Percentiles rank a stretch among this genome's conserved stretches.
Evolutionary conservation across 257 asterid genomes (phyloP).

Genomic region (Nicotiana tomentosiformis): DNA sequence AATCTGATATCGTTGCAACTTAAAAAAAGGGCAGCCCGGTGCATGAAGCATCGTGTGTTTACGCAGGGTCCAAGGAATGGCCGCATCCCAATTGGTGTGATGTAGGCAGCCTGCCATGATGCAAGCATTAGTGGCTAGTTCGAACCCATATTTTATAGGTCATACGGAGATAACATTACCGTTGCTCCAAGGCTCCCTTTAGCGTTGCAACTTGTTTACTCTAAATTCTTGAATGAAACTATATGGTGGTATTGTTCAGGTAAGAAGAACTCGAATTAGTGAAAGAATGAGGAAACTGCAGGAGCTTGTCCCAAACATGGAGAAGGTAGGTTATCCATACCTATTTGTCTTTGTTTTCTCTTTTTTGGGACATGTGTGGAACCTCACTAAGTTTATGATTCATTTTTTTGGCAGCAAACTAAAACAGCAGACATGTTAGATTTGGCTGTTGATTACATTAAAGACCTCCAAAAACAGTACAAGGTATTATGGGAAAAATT

Average conservation of each 20-base stretch:
- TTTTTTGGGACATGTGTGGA: not conserved
- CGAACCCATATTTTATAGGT: no score
- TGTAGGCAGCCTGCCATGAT: no score
- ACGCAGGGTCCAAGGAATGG: no score
- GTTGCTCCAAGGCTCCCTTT: no score
- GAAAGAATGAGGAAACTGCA: slow-evolving; percentile 88
- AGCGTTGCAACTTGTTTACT: no score
- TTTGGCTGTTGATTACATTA: slow-evolving; percentile 81
- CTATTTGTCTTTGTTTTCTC: not conserved
- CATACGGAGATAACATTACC: no score
- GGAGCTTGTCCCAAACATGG: slow-evolving; percentile 93
- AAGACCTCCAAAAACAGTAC: slow-evolving; percentile 68
- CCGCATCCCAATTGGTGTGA: no score
- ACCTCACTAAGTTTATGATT: not conserved
- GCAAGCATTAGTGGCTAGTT: no score
- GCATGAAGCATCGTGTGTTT: no score
- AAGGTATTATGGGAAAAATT: slow-evolving; percentile 30
- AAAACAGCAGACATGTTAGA: slow-evolving; percentile 89
- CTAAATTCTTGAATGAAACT: no score
- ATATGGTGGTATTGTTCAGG: slow-evolving; percentile 27
- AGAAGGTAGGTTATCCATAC: slow-evolving; percentile 38
- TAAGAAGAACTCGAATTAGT: slow-evolving; percentile 74
- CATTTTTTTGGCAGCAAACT: slow-evolving; percentile 61
- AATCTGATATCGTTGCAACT: no score
- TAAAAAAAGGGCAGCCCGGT: no score